A percentile compares a stretch with the other conserved stretches of the same genome.
phyloP scores from a whole-genome alignment of 139 green algal genomes.

The Microglena sp. region DNA sequence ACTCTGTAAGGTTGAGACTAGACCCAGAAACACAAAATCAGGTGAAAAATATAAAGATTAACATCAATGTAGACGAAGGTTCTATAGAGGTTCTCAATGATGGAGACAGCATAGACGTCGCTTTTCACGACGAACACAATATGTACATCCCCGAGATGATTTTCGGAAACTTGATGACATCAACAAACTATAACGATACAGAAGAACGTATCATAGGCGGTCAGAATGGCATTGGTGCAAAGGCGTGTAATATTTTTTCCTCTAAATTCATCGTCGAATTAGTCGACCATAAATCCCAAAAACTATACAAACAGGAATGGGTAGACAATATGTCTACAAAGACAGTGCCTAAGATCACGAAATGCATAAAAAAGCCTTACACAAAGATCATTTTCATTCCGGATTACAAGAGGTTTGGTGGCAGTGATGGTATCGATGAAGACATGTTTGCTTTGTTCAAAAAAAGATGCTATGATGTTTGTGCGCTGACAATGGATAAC shows the following conservation, averaged over 20 bases:
- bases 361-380: slow-evolving; percentile 20
- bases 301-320: slow-evolving; percentile 3
- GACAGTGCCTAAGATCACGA: slow-evolving; percentile 34
- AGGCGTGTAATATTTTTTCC: slow-evolving; percentile 29
- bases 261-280: slow-evolving; percentile 16
- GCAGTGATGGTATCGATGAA: slow-evolving; percentile 16
- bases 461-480: slow-evolving; percentile 42
- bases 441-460: slow-evolving; percentile 41
- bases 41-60: slow-evolving; percentile 26
- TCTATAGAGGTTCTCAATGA: slow-evolving; percentile 41
- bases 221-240: slow-evolving; percentile 15
- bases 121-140: slow-evolving; percentile 23
- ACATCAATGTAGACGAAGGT: slow-evolving; percentile 12
- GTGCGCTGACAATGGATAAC: slow-evolving; percentile 19
- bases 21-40: not conserved
- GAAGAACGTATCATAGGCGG: slow-evolving; percentile 34
- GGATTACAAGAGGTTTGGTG: slow-evolving; percentile 9
- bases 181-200: slow-evolving; percentile 52
- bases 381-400: slow-evolving; percentile 5
- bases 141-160: slow-evolving; percentile 55
- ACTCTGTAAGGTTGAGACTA: slow-evolving; percentile 34
- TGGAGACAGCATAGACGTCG: slow-evolving; percentile 41
- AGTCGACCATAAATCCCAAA: not conserved
- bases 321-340: slow-evolving; percentile 45
- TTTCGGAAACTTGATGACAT: slow-evolving; percentile 56